Evolutionary conservation across 2,329 filamentous ascomycete genomes (phyloP).

Genomic region (Neoscytalidium dimidiatum): DNA sequence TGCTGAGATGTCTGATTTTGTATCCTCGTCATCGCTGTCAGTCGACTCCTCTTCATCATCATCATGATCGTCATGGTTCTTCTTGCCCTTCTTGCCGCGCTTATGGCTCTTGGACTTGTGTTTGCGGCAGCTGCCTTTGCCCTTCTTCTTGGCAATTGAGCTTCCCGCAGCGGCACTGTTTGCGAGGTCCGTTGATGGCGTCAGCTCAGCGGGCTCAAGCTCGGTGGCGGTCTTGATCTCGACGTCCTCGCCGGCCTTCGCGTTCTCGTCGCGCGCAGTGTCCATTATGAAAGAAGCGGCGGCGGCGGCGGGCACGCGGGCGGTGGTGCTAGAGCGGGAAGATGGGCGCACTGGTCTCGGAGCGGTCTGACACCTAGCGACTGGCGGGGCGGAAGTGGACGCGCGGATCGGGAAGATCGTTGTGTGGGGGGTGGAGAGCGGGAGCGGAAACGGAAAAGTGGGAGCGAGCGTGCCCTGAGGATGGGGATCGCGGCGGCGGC

Average conservation of each 20-base stretch:
- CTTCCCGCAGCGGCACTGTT: slow-evolving; percentile 22
- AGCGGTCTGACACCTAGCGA: neutral
- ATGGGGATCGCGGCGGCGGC: neutral
- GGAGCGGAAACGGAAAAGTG: slow-evolving; percentile 3
- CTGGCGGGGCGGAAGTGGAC: neutral
- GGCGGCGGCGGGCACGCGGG: neutral
- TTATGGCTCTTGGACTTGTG: slow-evolving; percentile 8
- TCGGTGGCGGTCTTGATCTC: slow-evolving; percentile 6
- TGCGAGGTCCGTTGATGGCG: neutral
- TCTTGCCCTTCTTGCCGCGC: slow-evolving; percentile 17
- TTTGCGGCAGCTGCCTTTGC: slow-evolving; percentile 9
- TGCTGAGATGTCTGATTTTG: slow-evolving; percentile 25
- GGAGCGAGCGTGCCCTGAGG: too few species aligned
- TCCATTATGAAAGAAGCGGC: slow-evolving; percentile 13
- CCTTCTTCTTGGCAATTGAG: slow-evolving; percentile 20
- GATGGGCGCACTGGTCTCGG: neutral
- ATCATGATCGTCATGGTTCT: slow-evolving; percentile 20
- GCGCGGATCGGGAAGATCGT: slow-evolving; percentile 7
- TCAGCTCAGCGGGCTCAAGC: neutral
- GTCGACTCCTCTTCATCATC: slow-evolving; percentile 25
- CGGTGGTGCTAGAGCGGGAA: neutral
- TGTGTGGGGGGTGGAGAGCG: neutral
- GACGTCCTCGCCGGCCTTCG: neutral
- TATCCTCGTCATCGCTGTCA: slow-evolving; percentile 28
- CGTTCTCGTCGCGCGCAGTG: slow-evolving; percentile 14